phyloP scores from a whole-genome alignment of 1,284 basidiomycete genomes.

The Wolfiporia cocos region DNA sequence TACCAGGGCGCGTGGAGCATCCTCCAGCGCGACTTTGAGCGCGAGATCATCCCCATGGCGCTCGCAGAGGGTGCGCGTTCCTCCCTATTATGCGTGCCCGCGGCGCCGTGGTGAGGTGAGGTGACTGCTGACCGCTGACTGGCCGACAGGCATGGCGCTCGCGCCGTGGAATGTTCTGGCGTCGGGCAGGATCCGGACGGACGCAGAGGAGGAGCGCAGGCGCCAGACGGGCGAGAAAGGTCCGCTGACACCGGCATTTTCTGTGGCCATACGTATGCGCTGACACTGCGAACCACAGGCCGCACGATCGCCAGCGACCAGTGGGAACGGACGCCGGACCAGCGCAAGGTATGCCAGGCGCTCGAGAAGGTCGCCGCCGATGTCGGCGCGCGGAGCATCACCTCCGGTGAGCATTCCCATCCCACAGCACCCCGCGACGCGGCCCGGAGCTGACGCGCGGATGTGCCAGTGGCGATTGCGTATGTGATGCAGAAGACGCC shows the following conservation, averaged over 20 bases:
- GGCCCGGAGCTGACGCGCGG: no score
- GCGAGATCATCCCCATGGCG: slow-evolving; percentile 47
- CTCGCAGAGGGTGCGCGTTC: slow-evolving; percentile 29
- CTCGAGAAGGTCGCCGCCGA: slow-evolving; percentile 39
- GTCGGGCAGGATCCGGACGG: not conserved
- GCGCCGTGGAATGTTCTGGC: not conserved
- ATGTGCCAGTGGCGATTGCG: slow-evolving; percentile 39
- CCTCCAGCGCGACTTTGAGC: slow-evolving; percentile 39
- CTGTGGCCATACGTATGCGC: no score
- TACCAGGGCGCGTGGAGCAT: slow-evolving; percentile 47
- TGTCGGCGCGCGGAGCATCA: slow-evolving; percentile 32
- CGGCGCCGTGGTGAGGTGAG: slow-evolving; percentile 48
- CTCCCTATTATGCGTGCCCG: slow-evolving; percentile 29
- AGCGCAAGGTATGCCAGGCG: slow-evolving; percentile 31
- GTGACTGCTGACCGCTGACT: no score
- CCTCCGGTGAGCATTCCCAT: slow-evolving; percentile 23
- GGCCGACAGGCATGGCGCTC: slow-evolving; percentile 25
- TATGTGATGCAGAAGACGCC: slow-evolving; percentile 20
- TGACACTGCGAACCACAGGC: slow-evolving; percentile 1
- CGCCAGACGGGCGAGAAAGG: not conserved
- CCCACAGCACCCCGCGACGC: not conserved
- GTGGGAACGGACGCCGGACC: slow-evolving; percentile 36
- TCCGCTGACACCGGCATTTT: no score
- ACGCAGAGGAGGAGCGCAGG: not conserved
- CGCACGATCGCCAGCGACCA: slow-evolving; percentile 19